Evolutionary conservation across 208 protist genomes (phyloP).

Genomic region (Trypanosomatidae sp.): DNA sequence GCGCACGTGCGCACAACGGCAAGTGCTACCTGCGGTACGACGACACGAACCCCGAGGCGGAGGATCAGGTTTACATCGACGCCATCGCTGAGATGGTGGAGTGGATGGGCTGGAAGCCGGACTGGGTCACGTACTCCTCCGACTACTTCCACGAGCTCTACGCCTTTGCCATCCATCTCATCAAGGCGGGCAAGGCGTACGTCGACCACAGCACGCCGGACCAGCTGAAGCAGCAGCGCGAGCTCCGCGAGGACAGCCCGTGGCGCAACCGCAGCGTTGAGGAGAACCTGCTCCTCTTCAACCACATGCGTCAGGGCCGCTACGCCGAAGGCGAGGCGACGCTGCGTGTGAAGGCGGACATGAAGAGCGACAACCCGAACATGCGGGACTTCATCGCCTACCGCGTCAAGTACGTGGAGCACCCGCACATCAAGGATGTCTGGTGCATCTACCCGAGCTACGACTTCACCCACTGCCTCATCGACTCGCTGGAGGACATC

Average conservation of each 20-base stretch:
- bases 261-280: slow-evolving; percentile 91
- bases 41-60: slow-evolving; percentile 99
- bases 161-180: slow-evolving; percentile 97
- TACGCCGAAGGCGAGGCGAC: slow-evolving; percentile 97
- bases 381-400: slow-evolving; percentile 99
- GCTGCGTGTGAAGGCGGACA: slow-evolving; percentile 99
- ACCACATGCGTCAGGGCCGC: slow-evolving; percentile 94
- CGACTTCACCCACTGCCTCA: slow-evolving; percentile 99
- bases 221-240: slow-evolving; percentile 94
- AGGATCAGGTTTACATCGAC: slow-evolving; percentile 98
- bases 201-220: slow-evolving; percentile 97
- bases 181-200: slow-evolving; percentile 97
- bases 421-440: slow-evolving; percentile 94
- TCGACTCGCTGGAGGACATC: slow-evolving; percentile 99
- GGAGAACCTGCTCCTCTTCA: slow-evolving; percentile 92
- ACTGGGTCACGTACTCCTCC: slow-evolving; percentile 97
- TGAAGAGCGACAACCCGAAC: slow-evolving; percentile 96
- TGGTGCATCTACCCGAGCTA: slow-evolving; percentile 99
- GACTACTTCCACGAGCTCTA: slow-evolving; percentile 99
- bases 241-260: slow-evolving; percentile 82
- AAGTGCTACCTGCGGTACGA: slow-evolving; percentile 98
- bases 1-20: slow-evolving; percentile 91
- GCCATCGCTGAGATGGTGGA: slow-evolving; percentile 93
- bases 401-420: slow-evolving; percentile 97
- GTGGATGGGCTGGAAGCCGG: slow-evolving; percentile 93